Conservation (phyloP, 179 eudicot species). For the Beta macrorhiza region DNA sequence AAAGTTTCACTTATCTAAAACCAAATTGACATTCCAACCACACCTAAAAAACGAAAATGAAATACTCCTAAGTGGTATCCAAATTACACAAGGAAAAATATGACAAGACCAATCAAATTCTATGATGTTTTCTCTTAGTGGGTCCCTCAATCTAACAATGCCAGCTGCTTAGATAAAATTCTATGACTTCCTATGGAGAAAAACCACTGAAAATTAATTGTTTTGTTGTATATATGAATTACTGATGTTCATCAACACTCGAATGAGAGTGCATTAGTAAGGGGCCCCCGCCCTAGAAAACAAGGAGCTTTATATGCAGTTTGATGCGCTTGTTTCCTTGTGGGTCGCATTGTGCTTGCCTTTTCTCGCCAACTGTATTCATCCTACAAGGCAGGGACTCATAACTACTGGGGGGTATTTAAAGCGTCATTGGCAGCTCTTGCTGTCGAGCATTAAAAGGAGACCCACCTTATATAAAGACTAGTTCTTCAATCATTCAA, state of each 20-base stretch:
- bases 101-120: background rate
- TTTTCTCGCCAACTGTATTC: conserved; percentile 38
- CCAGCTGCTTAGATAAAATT: conserved; percentile 17
- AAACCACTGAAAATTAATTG: conserved; percentile 1
- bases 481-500: conserved; percentile 28
- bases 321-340: conserved; percentile 20
- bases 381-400: conserved; percentile 28
- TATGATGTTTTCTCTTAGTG: background rate
- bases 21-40: no score
- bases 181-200: background rate
- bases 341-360: conserved; percentile 25
- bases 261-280: background rate
- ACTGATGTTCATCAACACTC: conserved; percentile 8
- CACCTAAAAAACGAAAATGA: no score
- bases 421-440: conserved; percentile 32
- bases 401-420: conserved; percentile 22
- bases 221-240: conserved; percentile 16
- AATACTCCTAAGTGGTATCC: background rate
- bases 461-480: conserved; percentile 28
- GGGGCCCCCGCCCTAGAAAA: conserved; percentile 3
- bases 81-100: background rate
- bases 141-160: background rate
- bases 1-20: no score
- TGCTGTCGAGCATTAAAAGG: conserved; percentile 26
- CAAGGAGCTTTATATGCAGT: conserved; percentile 2